Conservation (phyloP, 345 rosid genomes). For the Dipteronia sinensis region DNA sequence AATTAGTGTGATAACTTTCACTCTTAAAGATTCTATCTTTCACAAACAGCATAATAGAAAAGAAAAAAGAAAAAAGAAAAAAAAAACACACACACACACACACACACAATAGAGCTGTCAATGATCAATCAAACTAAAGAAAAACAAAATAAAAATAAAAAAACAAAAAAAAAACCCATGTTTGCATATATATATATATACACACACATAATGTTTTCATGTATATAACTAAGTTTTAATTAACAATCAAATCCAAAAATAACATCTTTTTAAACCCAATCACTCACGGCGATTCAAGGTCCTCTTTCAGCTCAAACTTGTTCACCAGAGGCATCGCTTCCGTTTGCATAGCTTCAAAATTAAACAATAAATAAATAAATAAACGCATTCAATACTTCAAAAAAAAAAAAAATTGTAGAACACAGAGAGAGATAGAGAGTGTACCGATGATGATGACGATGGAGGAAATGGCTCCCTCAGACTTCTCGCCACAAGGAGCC, state of each 20-base stretch:
- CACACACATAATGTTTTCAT: background rate
- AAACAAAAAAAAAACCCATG: background rate
- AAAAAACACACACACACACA: no score
- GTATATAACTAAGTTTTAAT: background rate
- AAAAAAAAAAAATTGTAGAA: background rate
- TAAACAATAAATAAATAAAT: background rate
- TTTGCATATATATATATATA: background rate
- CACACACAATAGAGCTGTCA: background rate
- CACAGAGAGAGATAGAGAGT: background rate
- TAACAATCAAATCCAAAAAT: background rate
- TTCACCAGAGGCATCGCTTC: constrained; percentile 85
- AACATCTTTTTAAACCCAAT: background rate
- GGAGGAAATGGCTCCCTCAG: constrained; percentile 55
- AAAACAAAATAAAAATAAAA: background rate
- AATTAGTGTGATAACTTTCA: background rate
- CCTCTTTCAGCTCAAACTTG: constrained; percentile 60
- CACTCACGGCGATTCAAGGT: constrained; percentile 52
- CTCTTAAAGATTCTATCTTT: background rate
- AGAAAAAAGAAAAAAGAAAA: no score
- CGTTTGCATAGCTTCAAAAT: constrained; percentile 73
- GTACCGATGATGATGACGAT: constrained; percentile 79
- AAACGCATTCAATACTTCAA: background rate
- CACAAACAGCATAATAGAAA: no score
- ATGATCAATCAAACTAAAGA: background rate
- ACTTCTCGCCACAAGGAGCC: constrained; percentile 65